Base-by-base conservation (phyloP, 164 flowering plant genomes). In the Platanus orientalis region DNA sequence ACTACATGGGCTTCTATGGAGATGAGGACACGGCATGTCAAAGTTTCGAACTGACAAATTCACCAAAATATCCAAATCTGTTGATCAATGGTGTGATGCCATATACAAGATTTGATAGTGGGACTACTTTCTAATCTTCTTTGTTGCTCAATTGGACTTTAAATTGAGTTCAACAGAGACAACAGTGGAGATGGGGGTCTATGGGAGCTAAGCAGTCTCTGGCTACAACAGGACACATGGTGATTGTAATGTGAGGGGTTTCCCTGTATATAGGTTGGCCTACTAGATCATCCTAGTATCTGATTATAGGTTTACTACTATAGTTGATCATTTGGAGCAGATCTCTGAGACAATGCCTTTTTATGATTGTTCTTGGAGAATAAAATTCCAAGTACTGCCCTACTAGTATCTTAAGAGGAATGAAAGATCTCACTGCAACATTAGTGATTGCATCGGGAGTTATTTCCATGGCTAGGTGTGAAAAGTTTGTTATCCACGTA, bases 291-390 rank as follows among this genome's bases (percentile, higher is more conserved):
- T n/a, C 42, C 19, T 56, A 25, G 19, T 14, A 28, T 11, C 30
- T 11, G 12, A 23, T 53, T 26, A 47, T 30, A 11, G 30, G 25
- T 25, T 44, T 26, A 25, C 25, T 16, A 11, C 25, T n/a, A 16
- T 1, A 36, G 36, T 26, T 25, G 29, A 13, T 54, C 20, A 12
- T 49, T 42, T 36, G 49, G 51, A 58, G 25, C n/a, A 7, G 60
- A 40, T 47, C 69, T 78, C 87, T 61, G 61, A 79, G 86, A 76
- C 81, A 69, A 69, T 80, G 73, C 80, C 77, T 86, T 86, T 88
- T 86, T 76, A 64, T 21, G 85, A 75, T 73, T 64, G 76, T 62
- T 80, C 81, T 80, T 71, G 75, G 85, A 71, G 65, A 32, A 64
- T 50, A 27, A 70, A 57, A 30, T 32, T 51, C 34, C n/a, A 25